phyloP scores from a whole-genome alignment of 176 grass and related monocot genomes.

The Triticum urartu region DNA sequence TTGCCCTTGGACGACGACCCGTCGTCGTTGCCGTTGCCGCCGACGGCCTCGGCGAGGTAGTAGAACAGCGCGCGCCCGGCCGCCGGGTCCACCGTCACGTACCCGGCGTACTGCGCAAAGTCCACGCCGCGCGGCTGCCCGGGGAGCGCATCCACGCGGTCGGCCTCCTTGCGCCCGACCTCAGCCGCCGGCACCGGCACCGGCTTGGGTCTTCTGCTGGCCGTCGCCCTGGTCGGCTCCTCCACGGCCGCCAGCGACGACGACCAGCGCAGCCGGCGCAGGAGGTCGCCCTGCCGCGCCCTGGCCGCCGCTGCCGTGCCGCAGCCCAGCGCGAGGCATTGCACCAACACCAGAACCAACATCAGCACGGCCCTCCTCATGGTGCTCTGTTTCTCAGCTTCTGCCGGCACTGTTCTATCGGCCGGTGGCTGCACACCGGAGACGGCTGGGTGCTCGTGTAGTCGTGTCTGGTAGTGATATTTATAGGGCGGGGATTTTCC shows the following conservation, averaged over 20 bases:
- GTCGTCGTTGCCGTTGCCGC: background rate
- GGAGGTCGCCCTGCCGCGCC: constrained; percentile 43
- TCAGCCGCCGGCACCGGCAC: background rate
- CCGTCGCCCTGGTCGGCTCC: background rate
- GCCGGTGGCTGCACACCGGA: background rate
- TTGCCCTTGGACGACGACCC: background rate
- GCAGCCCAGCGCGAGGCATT: constrained; percentile 28
- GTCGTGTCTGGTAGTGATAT: background rate
- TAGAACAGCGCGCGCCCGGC: constrained; percentile 82
- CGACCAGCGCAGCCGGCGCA: constrained; percentile 19
- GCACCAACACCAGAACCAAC: background rate
- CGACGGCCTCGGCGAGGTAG: constrained; percentile 69
- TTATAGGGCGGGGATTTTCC: constrained; percentile 4
- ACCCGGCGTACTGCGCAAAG: constrained; percentile 83
- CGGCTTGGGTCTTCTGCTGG: background rate
- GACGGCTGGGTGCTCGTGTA: too few species aligned
- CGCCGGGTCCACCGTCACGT: constrained; percentile 67
- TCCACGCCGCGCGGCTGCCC: constrained; percentile 63
- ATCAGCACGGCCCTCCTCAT: constrained; percentile 6
- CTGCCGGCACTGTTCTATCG: background rate
- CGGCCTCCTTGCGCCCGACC: constrained; percentile 45
- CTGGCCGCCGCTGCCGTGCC: background rate
- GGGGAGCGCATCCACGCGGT: constrained; percentile 58
- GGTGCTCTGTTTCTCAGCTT: background rate
- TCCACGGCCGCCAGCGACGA: background rate